Evolutionary conservation across 257 asterid species (phyloP).

Genomic region (Voacanga thouarsii): DNA sequence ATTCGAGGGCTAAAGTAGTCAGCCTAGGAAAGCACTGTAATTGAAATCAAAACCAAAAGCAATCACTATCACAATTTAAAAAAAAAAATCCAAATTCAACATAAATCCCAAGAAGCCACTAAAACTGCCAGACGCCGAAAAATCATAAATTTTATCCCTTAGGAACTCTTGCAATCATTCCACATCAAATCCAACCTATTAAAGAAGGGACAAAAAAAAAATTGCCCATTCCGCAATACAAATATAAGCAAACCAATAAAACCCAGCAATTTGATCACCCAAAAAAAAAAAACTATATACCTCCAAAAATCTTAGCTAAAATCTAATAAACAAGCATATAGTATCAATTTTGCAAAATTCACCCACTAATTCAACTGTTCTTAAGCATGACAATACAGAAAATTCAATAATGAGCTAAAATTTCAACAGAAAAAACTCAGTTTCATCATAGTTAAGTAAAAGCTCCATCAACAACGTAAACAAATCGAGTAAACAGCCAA

Average conservation of each 20-base stretch:
- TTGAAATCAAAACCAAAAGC: neutral
- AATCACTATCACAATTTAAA: neutral
- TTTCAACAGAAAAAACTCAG: neutral
- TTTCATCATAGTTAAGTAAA: too few species aligned
- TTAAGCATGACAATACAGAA: neutral
- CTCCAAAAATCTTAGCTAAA: neutral
- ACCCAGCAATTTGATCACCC: constrained; percentile 9
- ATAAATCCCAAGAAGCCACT: too few species aligned
- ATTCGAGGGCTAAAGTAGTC: too few species aligned
- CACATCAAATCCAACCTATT: too few species aligned
- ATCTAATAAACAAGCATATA: neutral
- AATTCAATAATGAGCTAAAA: neutral
- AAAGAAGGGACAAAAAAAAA: too few species aligned
- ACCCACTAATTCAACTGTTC: too few species aligned
- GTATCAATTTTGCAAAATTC: neutral
- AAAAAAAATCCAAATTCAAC: too few species aligned
- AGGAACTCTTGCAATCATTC: too few species aligned
- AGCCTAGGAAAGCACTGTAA: neutral
- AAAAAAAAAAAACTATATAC: neutral
- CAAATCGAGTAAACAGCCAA: neutral
- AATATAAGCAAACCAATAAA: constrained; percentile 4
- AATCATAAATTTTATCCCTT: too few species aligned
- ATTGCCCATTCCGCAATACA: too few species aligned
- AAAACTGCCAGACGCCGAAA: too few species aligned
- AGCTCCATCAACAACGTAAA: neutral